Base-by-base conservation (phyloP, 768 basidiomycete species). In the Trametes coccinea region DNA sequence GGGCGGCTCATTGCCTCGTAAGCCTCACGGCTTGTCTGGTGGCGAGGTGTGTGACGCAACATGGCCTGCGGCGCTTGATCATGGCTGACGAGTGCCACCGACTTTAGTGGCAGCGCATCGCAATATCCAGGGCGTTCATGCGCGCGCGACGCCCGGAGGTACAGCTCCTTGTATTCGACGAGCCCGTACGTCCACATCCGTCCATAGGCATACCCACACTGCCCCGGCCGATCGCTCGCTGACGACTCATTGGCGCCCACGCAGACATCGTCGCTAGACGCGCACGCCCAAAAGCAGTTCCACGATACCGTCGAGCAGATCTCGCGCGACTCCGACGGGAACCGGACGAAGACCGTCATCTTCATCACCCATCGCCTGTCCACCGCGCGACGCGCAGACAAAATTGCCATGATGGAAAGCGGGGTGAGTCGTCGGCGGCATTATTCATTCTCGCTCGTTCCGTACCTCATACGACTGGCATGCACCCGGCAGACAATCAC, bases 111-210 rank as follows among this genome's bases (percentile, higher is more conserved):
- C 92, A 93, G 75, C 79, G 90, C 66, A 83, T 95, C 59, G 92
- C 93, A 16, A 82, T 95, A 51, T 89, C 92, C 49, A 83, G 93
- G 50, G 90, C 92, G 14, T 94, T 95, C 69, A 92, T 94, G 89
- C 80, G 92, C 61, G 88, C 90, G 50, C 82, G 79, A 68, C 84
- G 83, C 69, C 89, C 84, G 22, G 85, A 87, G 64, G 83, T 91
- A 29, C 90, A 94, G 73, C 75, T 95, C 13, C 77, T 95, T 34
- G 74, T 95, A 44, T 89, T 95, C 69, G 93, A 95, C 72, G 91
- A 93, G 76, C 90, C 92, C 54, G 89, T 88, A 75, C 70, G 86
- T 73, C 34, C 34, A 37, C 34, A 53, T 22, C 22, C 22, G 22
- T 22, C 22, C 22, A 22, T 22, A 22, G 22, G 22, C 22, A 22